phyloP scores from a whole-genome alignment of 202 grass and related monocot species.

The Schoenoplectus triqueter region DNA sequence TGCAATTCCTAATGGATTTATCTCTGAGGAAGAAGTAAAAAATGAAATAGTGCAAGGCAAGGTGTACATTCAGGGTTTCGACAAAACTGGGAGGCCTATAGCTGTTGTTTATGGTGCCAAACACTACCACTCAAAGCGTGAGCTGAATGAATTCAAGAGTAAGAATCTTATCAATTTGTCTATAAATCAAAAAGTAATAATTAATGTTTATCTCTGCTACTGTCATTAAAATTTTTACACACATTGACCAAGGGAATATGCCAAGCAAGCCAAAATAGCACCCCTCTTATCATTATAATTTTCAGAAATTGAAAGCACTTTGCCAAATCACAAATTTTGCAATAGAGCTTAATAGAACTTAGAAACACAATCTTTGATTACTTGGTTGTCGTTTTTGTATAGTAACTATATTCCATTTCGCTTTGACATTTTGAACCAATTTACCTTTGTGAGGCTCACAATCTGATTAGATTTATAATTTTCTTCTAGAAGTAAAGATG shows the following conservation, averaged over 20 bases:
- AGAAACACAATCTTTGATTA: no score
- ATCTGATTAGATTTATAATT: neutral
- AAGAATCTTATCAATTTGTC: slow-evolving; percentile 9
- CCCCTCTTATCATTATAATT: neutral
- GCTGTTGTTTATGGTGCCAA: slow-evolving; percentile 46
- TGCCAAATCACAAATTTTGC: neutral
- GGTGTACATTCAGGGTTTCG: slow-evolving; percentile 56
- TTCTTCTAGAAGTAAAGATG: neutral
- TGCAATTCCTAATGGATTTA: slow-evolving; percentile 53
- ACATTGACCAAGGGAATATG: neutral
- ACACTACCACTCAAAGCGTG: slow-evolving; percentile 49
- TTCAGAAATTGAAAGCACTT: neutral
- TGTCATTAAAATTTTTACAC: neutral
- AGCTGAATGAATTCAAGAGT: slow-evolving; percentile 67
- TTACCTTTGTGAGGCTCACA: neutral
- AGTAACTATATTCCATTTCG: neutral
- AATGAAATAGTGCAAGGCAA: slow-evolving; percentile 59
- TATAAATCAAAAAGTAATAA: slow-evolving; percentile 11
- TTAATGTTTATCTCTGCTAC: slow-evolving; percentile 3
- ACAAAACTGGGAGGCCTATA: slow-evolving; percentile 54
- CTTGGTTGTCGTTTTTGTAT: neutral
- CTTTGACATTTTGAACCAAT: slow-evolving; percentile 1
- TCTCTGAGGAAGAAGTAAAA: slow-evolving; percentile 51
- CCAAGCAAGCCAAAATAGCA: neutral
- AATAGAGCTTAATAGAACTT: no score